Evolutionary conservation across 768 basidiomycete genomes (phyloP).

Genomic region (Leccinum truebloodii): DNA sequence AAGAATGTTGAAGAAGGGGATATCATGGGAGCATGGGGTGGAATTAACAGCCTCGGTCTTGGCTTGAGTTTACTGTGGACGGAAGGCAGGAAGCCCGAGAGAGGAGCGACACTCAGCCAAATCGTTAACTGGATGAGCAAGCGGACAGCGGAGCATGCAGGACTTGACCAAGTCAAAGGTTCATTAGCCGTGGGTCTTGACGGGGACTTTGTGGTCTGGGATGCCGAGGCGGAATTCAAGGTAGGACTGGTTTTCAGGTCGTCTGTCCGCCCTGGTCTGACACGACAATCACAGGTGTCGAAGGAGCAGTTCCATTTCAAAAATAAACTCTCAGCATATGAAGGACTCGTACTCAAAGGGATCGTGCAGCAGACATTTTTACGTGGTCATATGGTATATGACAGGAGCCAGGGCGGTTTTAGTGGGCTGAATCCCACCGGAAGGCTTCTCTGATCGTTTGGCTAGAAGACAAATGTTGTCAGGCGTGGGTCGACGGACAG

Average conservation of each 20-base stretch:
- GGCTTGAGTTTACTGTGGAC: constrained; percentile 91
- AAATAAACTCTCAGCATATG: constrained; percentile 92
- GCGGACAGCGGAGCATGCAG: constrained; percentile 78
- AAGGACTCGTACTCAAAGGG: constrained; percentile 70
- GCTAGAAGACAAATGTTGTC: neutral
- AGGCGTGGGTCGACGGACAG: neutral
- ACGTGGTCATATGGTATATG: constrained; percentile 73
- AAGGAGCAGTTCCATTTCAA: constrained; percentile 79
- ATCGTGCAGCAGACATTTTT: constrained; percentile 77
- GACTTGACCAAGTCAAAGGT: constrained; percentile 71
- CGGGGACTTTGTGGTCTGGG: constrained; percentile 87
- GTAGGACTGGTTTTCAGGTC: constrained; percentile 20
- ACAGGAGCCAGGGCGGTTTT: constrained; percentile 38
- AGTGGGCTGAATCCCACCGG: constrained; percentile 38
- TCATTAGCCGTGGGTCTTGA: constrained; percentile 71
- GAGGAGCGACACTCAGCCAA: constrained; percentile 54
- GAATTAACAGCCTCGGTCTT: constrained; percentile 87
- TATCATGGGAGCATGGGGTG: constrained; percentile 93
- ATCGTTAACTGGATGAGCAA: constrained; percentile 76
- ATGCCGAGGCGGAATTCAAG: constrained; percentile 53
- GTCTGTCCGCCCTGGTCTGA: constrained; percentile 7
- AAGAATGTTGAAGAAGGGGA: constrained; percentile 79
- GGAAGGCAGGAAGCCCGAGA: constrained; percentile 57
- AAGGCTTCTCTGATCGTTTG: constrained; percentile 25
- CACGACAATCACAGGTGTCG: constrained; percentile 54